A percentile compares a stretch with the other conserved stretches of the same genome.
phyloP scores from a whole-genome alignment of 2,329 filamentous ascomycete genomes.

The Diplodia mutila region DNA sequence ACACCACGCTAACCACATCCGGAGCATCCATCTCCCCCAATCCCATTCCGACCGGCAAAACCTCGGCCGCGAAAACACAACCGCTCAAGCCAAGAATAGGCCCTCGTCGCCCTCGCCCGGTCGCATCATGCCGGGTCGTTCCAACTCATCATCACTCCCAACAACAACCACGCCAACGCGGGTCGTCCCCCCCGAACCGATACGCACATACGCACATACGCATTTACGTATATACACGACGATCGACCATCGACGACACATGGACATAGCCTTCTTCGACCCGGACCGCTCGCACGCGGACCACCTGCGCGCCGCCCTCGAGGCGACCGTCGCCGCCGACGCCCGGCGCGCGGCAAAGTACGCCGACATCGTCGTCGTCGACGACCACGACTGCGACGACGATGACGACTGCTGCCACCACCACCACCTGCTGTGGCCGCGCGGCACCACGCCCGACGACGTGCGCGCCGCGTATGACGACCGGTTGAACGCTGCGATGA shows the following conservation, averaged over 20 bases:
- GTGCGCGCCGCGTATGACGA: slow-evolving; percentile 4
- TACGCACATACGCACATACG: no score
- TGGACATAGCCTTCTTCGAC: slow-evolving; percentile 16
- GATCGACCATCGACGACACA: background rate
- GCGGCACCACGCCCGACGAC: slow-evolving; percentile 8
- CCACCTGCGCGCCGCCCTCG: slow-evolving; percentile 1
- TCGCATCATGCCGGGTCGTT: background rate
- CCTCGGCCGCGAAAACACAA: background rate
- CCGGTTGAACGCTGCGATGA: background rate
- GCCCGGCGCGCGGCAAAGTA: background rate
- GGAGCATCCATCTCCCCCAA: background rate
- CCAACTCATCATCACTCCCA: background rate
- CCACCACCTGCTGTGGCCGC: background rate
- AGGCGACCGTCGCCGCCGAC: background rate
- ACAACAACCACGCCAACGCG: background rate
- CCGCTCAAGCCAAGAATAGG: background rate
- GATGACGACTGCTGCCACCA: background rate
- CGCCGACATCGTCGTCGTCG: background rate
- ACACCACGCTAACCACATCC: background rate
- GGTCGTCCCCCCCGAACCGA: no score
- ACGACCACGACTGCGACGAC: background rate
- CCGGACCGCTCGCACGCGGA: slow-evolving; percentile 1
- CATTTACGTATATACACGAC: background rate
- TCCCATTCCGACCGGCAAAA: no score
- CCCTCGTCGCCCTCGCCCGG: background rate